Base-by-base conservation (phyloP, 1,284 basidiomycete genomes). In the Fomitopsis pinicola region DNA sequence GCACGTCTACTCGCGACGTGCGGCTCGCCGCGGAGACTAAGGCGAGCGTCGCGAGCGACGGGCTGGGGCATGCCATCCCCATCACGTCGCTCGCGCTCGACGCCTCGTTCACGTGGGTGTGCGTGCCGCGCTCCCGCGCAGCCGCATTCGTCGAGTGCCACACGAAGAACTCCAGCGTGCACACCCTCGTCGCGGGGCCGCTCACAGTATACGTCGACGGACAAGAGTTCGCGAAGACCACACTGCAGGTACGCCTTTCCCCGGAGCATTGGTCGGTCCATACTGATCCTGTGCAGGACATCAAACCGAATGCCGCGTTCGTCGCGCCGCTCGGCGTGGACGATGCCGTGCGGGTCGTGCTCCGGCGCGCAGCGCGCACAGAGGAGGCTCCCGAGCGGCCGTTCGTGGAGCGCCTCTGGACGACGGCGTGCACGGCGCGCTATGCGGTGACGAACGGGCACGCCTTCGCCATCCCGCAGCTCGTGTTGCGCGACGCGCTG, bases 311-410 rank as follows among this genome's bases (percentile, higher is more conserved):
- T 10, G 83, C 84, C 57, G 76, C 72, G 15, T 85, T 87, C 73
- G 70, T 72, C 33, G 84, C 83, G 70, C 80, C 80, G 5, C 77
- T 87, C n/a, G 84, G 84, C 22, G 72, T 77, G 28, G 84, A 86
- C 68, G 65, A 78, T 2, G 75, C 78, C 2, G 74, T 81, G 42
- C 76, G 79, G 60, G 74, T 86, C 42, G 77, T 77, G 36, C 84
- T 82, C 71, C 66, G 72, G 10, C 81, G 82, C 57, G 73, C 71
- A 26, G 70, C 73, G 28, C 73, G 72, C 46, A 74, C 72, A 5
- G 70, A 71, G 55, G 71, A 75, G 58, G 71, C 73, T 17, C 66
- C 56, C 10, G 45, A 44, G 9, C 62, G 59, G 22, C 62, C 56
- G 5, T 85, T 82, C 71, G 65, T 77, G 22, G 82, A 83, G 63